Evolutionary conservation across 345 rosid genomes (phyloP).

Genomic region (Heritiera fomes): DNA sequence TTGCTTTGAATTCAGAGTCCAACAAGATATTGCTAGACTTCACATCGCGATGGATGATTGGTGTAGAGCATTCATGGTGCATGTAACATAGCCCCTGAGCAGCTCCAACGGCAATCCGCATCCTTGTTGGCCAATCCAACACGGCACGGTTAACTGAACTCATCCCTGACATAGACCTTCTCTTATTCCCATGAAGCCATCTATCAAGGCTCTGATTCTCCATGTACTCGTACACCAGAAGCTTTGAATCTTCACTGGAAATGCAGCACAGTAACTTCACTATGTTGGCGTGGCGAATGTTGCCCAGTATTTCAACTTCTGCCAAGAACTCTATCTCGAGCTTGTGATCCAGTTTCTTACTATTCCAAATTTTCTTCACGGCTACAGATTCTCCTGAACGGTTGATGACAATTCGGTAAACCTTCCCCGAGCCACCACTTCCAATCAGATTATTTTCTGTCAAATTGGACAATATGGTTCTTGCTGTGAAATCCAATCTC

Average conservation of each 20-base stretch:
- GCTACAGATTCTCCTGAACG: conserved; percentile 59
- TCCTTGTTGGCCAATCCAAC: conserved; percentile 67
- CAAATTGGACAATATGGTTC: conserved; percentile 57
- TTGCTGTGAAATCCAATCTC: conserved; percentile 60
- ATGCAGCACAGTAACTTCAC: conserved; percentile 86
- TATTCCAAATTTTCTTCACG: conserved; percentile 81
- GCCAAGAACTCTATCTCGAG: conserved; percentile 75
- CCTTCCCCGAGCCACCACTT: conserved; percentile 91
- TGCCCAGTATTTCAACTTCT: conserved; percentile 75
- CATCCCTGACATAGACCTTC: conserved; percentile 22
- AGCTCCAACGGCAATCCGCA: conserved; percentile 79
- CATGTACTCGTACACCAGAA: conserved; percentile 88
- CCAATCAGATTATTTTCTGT: conserved; percentile 78
- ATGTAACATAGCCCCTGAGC: conserved; percentile 86
- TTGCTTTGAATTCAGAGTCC: conserved; percentile 72
- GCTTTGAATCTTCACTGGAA: conserved; percentile 78
- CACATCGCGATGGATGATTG: conserved; percentile 82
- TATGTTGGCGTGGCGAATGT: conserved; percentile 78
- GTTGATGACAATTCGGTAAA: conserved; percentile 53
- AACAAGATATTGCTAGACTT: conserved; percentile 87
- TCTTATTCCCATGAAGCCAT: conserved; percentile 75
- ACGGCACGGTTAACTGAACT: conserved; percentile 24
- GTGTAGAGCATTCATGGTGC: conserved; percentile 80
- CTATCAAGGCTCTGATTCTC: conserved; percentile 83
- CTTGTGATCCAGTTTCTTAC: conserved; percentile 46